Evolutionary conservation across 75 land plant species (phyloP), one percentile per base, ranked within the genome.

Genomic region (Pinus tabuliformis): DNA sequence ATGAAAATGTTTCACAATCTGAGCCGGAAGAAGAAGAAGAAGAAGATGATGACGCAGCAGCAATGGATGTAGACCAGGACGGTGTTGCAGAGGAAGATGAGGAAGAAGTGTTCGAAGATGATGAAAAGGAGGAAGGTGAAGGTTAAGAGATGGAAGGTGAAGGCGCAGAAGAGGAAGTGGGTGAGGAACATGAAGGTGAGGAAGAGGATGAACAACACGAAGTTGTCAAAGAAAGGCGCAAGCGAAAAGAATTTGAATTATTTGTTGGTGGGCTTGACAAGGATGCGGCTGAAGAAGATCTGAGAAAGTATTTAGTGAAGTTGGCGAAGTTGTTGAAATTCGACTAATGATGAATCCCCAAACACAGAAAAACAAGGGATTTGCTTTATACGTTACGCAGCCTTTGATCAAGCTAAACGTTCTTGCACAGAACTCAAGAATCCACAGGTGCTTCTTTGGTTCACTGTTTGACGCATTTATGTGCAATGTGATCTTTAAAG

Each of bases 1-100:
- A 88, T 59, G 88, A 90, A 36, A 90, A 90, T 80, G 90, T 87
- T 3, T 82, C 87, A 24, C 89, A 90, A 71, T 90, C 83, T 78
- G 92, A 90, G 59, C 82, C 86, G 70, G 92, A 90, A 49, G 81
- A 83, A 60, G 57, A 72, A 14, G 45, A 72, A 17, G 0, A 21
- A 2, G 74, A 17, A 3, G 54, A 24, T 22, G 28, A 56, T 26
- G 74, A 72, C 14, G 1, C 24, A 56, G 0, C 20, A 62, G 77
- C 28, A 9, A 58, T 82, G 22, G 80, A 82, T n/a, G 64, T 26
- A 6, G 80, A 66, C 3, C 37, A 73, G 33, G 83, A 57, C 62
- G 83, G 82, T 56, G 80, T 63, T 60, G 71, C 63, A 30, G 85
- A 83, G 21, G 86, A 78, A 18, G 86, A 80, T 70, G 83, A 82